Evolutionary conservation across 768 basidiomycete species (phyloP).

Genomic region (Psilocybe tampanensis): DNA sequence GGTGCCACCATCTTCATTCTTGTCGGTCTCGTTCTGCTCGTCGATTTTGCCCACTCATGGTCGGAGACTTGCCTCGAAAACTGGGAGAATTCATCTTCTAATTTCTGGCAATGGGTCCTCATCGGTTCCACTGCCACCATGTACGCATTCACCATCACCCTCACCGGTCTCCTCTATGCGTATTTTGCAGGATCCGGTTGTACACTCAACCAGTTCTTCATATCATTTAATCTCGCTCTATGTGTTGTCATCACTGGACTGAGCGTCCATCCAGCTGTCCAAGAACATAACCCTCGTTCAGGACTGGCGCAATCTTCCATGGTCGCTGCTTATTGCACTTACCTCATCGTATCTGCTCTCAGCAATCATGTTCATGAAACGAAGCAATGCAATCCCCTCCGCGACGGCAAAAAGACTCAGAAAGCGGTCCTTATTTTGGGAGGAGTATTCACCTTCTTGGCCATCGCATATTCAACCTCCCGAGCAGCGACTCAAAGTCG

Average conservation of each 20-base stretch:
- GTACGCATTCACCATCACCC: conserved; percentile 81
- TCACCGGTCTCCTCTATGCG: conserved; percentile 87
- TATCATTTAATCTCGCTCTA: conserved; percentile 88
- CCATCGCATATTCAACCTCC: conserved; percentile 96
- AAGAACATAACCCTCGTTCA: conserved; percentile 91
- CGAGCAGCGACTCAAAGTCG: conserved; percentile 95
- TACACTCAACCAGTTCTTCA: conserved; percentile 94
- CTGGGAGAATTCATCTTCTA: conserved; percentile 86
- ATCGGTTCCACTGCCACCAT: conserved; percentile 90
- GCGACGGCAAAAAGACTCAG: conserved; percentile 67
- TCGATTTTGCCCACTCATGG: conserved; percentile 99
- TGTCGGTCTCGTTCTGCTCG: conserved; percentile 93
- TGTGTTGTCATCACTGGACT: conserved; percentile 79
- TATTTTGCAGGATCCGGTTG: conserved; percentile 91
- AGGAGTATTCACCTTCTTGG: conserved; percentile 94
- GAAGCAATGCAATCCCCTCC: conserved; percentile 85
- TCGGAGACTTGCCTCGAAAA: conserved; percentile 95
- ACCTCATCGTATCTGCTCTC: conserved; percentile 91
- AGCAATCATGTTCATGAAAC: conserved; percentile 84
- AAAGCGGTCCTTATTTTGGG: conserved; percentile 89
- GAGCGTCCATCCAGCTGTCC: conserved; percentile 83
- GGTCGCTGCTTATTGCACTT: conserved; percentile 98
- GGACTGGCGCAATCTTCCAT: conserved; percentile 95
- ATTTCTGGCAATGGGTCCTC: conserved; percentile 95
- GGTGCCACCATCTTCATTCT: conserved; percentile 96